These are phyloP conservation scores for Besnoitia besnoiti DNA, from an alignment of 169 alveolate genomes.

Conservation along the genomic window DNA sequence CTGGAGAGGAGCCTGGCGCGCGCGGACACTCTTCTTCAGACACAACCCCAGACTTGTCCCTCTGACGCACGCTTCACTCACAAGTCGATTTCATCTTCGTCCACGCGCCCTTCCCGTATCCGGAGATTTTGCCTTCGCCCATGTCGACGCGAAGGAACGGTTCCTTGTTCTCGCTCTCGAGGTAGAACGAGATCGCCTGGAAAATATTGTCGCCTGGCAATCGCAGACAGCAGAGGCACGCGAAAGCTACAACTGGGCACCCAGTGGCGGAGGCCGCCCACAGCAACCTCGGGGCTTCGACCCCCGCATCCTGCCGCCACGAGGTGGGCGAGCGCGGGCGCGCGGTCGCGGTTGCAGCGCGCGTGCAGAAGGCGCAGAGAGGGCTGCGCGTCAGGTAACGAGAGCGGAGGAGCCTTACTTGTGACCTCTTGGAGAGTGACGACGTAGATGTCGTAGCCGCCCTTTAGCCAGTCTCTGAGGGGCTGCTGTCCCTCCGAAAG, in stretches of 20 bases:
- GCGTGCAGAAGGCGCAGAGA: no score
- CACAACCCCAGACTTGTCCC: no score
- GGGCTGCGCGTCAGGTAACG: no score
- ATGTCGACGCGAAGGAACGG: conserved; percentile 74
- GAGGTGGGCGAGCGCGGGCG: no score
- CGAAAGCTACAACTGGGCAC: no score
- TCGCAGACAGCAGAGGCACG: not conserved
- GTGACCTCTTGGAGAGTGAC: conserved; percentile 66
- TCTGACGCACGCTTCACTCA: conserved; percentile 19
- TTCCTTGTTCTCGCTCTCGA: conserved; percentile 74
- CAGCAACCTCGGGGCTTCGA: no score
- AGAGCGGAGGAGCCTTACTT: conserved; percentile 20
- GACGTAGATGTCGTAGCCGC: conserved; percentile 65
- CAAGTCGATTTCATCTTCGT: conserved; percentile 83
- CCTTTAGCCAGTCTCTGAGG: conserved; percentile 59
- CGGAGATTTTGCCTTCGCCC: conserved; percentile 81
- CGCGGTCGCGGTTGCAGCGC: no score
- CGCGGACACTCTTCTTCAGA: no score
- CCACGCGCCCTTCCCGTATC: conserved; percentile 87
- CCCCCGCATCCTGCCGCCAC: no score
- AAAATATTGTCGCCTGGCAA: conserved; percentile 69
- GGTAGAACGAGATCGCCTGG: conserved; percentile 72
- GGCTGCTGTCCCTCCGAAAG: conserved; percentile 39
- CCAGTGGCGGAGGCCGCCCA: no score
- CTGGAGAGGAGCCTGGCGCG: no score